A percentile compares a stretch with the other conserved stretches of the same genome.
phyloP scores from a whole-genome alignment of 305 asterid genomes.

The Galium porrigens region DNA sequence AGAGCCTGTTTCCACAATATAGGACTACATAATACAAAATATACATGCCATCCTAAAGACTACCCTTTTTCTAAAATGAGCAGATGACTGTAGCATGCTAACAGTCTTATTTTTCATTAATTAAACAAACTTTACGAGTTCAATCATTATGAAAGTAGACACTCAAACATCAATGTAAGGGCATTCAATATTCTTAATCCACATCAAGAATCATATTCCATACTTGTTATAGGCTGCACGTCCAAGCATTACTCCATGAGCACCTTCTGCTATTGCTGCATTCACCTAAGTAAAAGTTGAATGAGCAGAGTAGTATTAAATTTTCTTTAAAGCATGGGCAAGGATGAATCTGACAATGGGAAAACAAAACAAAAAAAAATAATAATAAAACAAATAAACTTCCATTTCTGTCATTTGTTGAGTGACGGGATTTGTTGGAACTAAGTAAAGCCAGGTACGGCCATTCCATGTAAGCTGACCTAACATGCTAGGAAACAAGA shows the following conservation, averaged over 20 bases:
- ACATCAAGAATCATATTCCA: slow-evolving; percentile 2
- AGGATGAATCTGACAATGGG: neutral
- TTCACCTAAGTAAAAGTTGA: slow-evolving; percentile 33
- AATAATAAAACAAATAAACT: no score
- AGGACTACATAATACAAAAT: neutral
- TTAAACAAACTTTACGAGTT: neutral
- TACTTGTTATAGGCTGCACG: slow-evolving; percentile 80
- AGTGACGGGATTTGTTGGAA: neutral
- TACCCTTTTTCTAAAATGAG: no score
- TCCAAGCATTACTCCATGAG: slow-evolving; percentile 91
- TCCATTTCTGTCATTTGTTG: neutral
- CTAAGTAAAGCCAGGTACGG: neutral
- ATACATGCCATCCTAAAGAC: no score
- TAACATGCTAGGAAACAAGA: no score
- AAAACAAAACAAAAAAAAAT: neutral
- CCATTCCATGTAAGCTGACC: neutral
- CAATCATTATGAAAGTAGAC: neutral
- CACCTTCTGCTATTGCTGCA: slow-evolving; percentile 76
- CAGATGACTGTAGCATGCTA: neutral
- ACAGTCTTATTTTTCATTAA: neutral
- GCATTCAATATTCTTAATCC: neutral
- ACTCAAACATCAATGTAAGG: neutral
- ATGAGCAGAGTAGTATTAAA: neutral
- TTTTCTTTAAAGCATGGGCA: neutral
- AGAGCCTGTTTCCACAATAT: no score